Evolutionary conservation across 2,329 filamentous ascomycete species (phyloP), one percentile per base, ranked within the genome.

Genomic region (Incumbomyces delicatus): DNA sequence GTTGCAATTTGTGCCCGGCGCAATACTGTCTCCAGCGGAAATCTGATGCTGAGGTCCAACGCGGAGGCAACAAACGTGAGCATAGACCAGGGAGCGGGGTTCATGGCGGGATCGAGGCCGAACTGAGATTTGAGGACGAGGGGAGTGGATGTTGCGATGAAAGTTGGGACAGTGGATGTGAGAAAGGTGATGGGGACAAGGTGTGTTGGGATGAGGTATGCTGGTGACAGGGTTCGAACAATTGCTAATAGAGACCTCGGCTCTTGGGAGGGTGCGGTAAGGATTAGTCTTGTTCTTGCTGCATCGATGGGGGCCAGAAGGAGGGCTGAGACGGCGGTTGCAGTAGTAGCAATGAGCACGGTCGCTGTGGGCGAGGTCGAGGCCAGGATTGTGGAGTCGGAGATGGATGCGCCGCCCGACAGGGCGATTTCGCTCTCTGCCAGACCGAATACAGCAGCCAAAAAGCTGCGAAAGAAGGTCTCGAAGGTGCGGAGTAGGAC

Each of bases 11-110:
- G 92, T 4, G 87, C 90, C 50, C 92, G 80, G 40, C 92, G 82
- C 6, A 96, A 75, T 13, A 95, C 85, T 1, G 90, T 96, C 66
- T 98, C 92, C 3, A 96, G 72, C 0, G 92, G 92, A 11, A 96
- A 78, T 60, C 90, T 89, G 55, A 95, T 66, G 58, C 92, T 85
- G 29, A 96, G 77, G 41, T 94, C 89, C 2, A 80, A 74, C 1
- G 82, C 81, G 2, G 86, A 88, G 12, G 86, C 80, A 55, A 86
- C 73, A 66, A 96, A 95, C 44, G 86, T 86, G 59, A 81, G 80
- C 38, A 95, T 62, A 16, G 83, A 87, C 71, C 94, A 96, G 12
- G 85, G 77, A 36, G 81, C 80, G 0, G 92, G 89, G 5, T 87
- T 87, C 27, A 83, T 69, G 47, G 92, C 76, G 18, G 85, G 85